phyloP scores from a whole-genome alignment of 2,329 filamentous ascomycete genomes.

The Penicillium sp. region DNA sequence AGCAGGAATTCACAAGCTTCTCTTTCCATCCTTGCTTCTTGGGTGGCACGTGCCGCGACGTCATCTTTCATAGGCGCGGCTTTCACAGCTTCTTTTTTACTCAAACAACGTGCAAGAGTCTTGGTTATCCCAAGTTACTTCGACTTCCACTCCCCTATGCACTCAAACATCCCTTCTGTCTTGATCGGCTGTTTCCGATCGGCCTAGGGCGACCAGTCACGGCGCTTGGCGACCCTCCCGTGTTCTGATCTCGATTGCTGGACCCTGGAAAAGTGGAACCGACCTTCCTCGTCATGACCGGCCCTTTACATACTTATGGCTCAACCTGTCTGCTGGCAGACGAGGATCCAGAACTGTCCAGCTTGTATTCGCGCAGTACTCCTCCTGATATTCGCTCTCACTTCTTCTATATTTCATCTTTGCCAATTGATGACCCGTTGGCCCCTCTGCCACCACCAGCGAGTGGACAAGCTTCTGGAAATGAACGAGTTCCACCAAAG shows the following conservation, averaged over 20 bases:
- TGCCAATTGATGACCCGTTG: slow-evolving; percentile 88
- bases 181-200: slow-evolving; percentile 11
- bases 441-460: slow-evolving; percentile 64
- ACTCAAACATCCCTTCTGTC: neutral
- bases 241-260: slow-evolving; percentile 14
- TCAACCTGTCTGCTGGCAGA: slow-evolving; percentile 58
- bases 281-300: slow-evolving; percentile 37
- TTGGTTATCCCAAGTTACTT: neutral
- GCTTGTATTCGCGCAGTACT: slow-evolving; percentile 45
- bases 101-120: neutral
- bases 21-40: neutral
- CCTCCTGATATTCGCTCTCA: slow-evolving; percentile 67
- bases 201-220: slow-evolving; percentile 5
- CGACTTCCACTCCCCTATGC: neutral
- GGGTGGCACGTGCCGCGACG: slow-evolving; percentile 40
- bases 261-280: slow-evolving; percentile 20
- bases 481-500: slow-evolving; percentile 66
- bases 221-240: slow-evolving; percentile 9
- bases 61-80: slow-evolving; percentile 29
- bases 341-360: slow-evolving; percentile 37
- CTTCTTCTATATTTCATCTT: slow-evolving; percentile 82
- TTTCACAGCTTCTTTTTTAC: neutral
- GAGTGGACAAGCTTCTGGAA: slow-evolving; percentile 53
- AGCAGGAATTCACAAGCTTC: neutral
- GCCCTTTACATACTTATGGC: slow-evolving; percentile 62